phyloP scores from a whole-genome alignment of 108 stramenopile species.

The Conticribra guillardii region DNA sequence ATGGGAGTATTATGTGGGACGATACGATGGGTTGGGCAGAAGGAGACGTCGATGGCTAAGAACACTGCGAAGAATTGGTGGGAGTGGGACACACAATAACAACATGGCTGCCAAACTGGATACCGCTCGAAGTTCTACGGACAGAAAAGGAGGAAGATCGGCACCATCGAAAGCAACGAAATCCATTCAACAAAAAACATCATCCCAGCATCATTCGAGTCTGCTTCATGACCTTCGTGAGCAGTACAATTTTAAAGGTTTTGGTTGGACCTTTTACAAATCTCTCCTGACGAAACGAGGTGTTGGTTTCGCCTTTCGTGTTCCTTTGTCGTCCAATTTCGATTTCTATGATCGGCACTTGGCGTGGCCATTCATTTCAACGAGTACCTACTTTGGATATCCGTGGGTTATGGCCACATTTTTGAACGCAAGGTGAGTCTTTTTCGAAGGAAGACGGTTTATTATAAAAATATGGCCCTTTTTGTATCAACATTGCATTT shows the following conservation, averaged over 20 bases:
- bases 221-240: slow-evolving; percentile 37
- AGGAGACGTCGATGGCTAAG: slow-evolving; percentile 76
- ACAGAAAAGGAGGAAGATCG: slow-evolving; percentile 8
- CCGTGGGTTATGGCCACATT: slow-evolving; percentile 61
- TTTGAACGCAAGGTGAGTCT: slow-evolving; percentile 26
- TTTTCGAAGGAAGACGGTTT: not conserved
- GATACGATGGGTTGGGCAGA: slow-evolving; percentile 49
- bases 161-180: not conserved
- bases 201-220: too few species aligned
- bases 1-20: slow-evolving; percentile 71
- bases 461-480: too few species aligned
- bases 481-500: too few species aligned
- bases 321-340: slow-evolving; percentile 71
- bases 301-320: slow-evolving; percentile 61
- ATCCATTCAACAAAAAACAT: too few species aligned
- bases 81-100: not conserved
- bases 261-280: slow-evolving; percentile 70
- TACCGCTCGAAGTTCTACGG: not conserved
- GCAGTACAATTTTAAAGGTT: slow-evolving; percentile 81
- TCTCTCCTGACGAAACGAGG: slow-evolving; percentile 55
- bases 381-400: slow-evolving; percentile 59
- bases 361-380: slow-evolving; percentile 54
- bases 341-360: slow-evolving; percentile 66
- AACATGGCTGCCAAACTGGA: slow-evolving; percentile 3
- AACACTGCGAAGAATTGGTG: slow-evolving; percentile 24